Evolutionary conservation across 163 green algal species (phyloP).

Genomic region (Scenedesmus sp.): DNA sequence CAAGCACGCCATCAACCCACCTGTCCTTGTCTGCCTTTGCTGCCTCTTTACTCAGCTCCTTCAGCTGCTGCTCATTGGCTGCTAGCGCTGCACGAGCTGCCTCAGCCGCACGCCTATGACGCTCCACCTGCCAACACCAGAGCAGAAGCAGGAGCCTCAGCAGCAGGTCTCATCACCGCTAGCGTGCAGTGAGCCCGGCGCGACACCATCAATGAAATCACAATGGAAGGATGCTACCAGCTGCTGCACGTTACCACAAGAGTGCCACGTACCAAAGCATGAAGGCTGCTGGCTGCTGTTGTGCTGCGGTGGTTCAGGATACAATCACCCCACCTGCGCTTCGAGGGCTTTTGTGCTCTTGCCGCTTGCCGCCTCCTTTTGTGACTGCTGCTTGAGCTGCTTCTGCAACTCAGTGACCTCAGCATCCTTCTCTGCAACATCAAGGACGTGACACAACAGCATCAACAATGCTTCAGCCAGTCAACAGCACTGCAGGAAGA

Average conservation of each 20-base stretch:
- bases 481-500: neutral
- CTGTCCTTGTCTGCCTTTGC: constrained; percentile 48
- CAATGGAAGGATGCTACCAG: neutral
- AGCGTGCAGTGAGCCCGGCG: neutral
- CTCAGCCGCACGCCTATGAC: constrained; percentile 22
- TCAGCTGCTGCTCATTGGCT: constrained; percentile 45
- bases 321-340: constrained; percentile 54
- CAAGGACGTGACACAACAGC: neutral
- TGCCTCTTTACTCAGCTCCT: constrained; percentile 34
- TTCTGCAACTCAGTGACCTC: constrained; percentile 53
- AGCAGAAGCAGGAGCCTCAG: neutral
- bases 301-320: neutral
- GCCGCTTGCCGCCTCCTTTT: constrained; percentile 56
- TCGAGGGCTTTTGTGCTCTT: constrained; percentile 68
- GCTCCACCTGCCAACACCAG: constrained; percentile 5
- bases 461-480: neutral
- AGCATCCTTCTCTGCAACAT: constrained; percentile 58
- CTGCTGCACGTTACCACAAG: neutral
- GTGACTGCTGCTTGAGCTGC: constrained; percentile 59
- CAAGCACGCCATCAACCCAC: constrained; percentile 2
- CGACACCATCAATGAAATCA: neutral
- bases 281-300: neutral
- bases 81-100: constrained; percentile 16
- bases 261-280: neutral
- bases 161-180: neutral